Evolutionary conservation across 345 rosid species (phyloP), one percentile per base, ranked within the genome.

Genomic region (Bruguiera parviflora): DNA sequence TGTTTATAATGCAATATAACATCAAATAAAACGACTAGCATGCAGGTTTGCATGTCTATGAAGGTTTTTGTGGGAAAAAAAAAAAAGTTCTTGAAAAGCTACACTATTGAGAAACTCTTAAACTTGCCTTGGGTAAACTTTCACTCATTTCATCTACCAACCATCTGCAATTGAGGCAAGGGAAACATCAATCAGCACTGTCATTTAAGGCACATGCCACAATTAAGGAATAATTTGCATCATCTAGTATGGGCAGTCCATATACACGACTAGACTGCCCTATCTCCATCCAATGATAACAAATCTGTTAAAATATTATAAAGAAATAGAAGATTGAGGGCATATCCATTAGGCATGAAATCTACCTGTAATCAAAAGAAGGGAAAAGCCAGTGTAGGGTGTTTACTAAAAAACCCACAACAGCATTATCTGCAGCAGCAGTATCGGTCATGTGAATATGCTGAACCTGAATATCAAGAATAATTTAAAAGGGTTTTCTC

Each of bases 371-470:
- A 82, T 92, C 96, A 83, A 95, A 92, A 63, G 91, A 86, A 65
- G 97, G 98, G 76, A 92, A 95, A 66, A 92, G n/a, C 79, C 85
- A 60, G 72, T 90, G 96, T 58, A 95, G 79, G 59, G 96, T 78
- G 64, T 90, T 89, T 78, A 95, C 98, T 49, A 95, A 72, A 51
- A 88, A 64, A 64, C 82, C 93, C 66, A 90, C 96, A 51, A 83
- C 86, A 21, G 99, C 96, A 74, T 86, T 87, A 84, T 95, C 98
- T 52, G 92, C 94, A 83, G 88, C 89, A 0, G 97, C 98, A 61
- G 84, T 90, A 83, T 90, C 97, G 24, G 94, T 95, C 94, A 95
- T 84, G 74, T 92, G 91, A 64, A 89, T 80, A 84, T 95, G 98
- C 76, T 87, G 98, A 71, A 95, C 99, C 97, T 95, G 89, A 74